Evolutionary conservation across 306 rosid genomes (phyloP), one percentile per base, ranked within the genome.

Genomic region (Mimosa bimucronata): DNA sequence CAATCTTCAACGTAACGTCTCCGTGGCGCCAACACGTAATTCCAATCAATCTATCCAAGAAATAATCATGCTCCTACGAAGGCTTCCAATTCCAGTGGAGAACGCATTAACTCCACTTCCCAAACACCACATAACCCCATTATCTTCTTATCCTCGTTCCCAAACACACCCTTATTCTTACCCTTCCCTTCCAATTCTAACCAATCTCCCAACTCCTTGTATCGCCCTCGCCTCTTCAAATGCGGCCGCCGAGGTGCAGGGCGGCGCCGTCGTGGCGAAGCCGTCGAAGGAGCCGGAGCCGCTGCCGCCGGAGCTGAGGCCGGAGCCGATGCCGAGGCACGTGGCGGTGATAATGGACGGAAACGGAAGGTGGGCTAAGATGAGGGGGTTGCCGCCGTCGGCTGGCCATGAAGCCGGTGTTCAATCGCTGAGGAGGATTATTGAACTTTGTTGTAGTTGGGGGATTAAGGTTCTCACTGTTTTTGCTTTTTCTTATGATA

Each of bases 321-420:
- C 60, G 71, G 97, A 91, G 69, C 42, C 86, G 81, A 84, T 94
- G 91, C 97, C 95, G 66, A 94, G 82, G 79, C 98, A 94, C 80
- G 97, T 94, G 81, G 98, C 96, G 30, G 85, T 94, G 53, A 94
- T 94, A 6, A 88, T 92, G 94, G 98, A 94, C 29, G 97, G 96
- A 3, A 89, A 94, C 44, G 88, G 85, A 62, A 77, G 97, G 87
- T 94, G 98, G 96, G 98, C 94, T 16, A 52, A 69, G 85, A n/a
- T 52, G 88, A 80, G 76, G 48, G 83, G 85, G 9, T 34, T 87
- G 82, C 66, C 89, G 58, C 44, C 83, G n/a, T 77, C 85, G 12
- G 82, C 74, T 2, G 98, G 97, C 4, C 92, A 94, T 53, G 37
- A 65, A 52, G 92, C 95, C 19, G 97, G 98, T 2, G 81, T 76